Conservation (phyloP, 1,284 basidiomycete species). For the Leccinum variabile region DNA sequence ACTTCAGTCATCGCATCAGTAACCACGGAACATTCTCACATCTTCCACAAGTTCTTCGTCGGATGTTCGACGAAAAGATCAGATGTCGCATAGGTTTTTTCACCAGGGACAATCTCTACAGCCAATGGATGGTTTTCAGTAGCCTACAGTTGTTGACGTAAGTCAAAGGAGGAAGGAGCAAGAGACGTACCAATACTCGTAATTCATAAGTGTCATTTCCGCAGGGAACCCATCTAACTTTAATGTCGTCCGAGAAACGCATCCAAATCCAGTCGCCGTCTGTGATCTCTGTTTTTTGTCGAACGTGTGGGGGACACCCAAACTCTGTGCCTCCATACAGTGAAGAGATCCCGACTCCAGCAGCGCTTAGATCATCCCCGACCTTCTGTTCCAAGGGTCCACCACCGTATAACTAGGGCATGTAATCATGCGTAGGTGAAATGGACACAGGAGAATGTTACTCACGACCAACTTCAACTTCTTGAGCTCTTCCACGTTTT, state of each 20-base stretch:
- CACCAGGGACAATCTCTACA: constrained; percentile 32
- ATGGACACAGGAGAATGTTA: neutral
- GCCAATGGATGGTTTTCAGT: constrained; percentile 3
- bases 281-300: neutral
- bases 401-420: constrained; percentile 15
- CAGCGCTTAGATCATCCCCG: constrained; percentile 17
- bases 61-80: constrained; percentile 32
- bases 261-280: constrained; percentile 23
- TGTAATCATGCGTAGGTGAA: neutral
- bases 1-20: no score
- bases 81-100: constrained; percentile 30
- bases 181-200: constrained; percentile 26
- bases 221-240: constrained; percentile 26
- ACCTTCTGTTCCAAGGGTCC: constrained; percentile 21
- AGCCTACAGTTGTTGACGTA: neutral
- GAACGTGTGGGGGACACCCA: constrained; percentile 4
- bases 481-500: constrained; percentile 8
- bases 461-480: constrained; percentile 16
- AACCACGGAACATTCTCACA: no score
- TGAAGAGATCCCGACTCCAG: constrained; percentile 16
- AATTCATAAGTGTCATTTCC: constrained; percentile 32
- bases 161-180: neutral
- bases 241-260: constrained; percentile 11
- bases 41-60: constrained; percentile 6
- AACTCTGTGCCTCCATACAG: constrained; percentile 27